phyloP scores from a whole-genome alignment of 495 filamentous ascomycete genomes.

The Tuber melanosporum region DNA sequence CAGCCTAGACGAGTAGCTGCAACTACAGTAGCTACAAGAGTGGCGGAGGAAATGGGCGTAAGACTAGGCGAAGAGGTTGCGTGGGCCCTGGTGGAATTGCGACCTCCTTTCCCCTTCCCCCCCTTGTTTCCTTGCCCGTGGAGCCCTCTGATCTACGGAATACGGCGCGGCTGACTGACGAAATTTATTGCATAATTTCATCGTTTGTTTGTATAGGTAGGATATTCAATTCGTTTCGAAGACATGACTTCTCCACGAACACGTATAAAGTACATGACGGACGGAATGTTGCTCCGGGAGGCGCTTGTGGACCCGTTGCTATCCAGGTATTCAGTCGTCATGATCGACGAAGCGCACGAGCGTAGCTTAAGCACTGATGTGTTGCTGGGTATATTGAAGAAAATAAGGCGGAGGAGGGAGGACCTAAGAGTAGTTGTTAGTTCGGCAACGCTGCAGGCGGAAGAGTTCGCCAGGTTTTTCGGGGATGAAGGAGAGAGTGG shows the following conservation, averaged over 20 bases:
- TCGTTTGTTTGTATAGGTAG: conserved; percentile 50
- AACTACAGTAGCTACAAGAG: conserved; percentile 80
- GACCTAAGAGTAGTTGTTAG: conserved; percentile 87
- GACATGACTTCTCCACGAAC: conserved; percentile 85
- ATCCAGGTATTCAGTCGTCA: conserved; percentile 90
- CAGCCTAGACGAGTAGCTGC: conserved; percentile 92
- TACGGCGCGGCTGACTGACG: neutral
- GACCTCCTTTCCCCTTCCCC: neutral
- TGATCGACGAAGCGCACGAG: conserved; percentile 98
- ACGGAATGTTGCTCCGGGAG: conserved; percentile 90
- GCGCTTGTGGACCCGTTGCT: conserved; percentile 87
- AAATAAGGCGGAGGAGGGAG: conserved; percentile 72
- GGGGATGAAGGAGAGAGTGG: conserved; percentile 47
- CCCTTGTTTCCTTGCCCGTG: neutral
- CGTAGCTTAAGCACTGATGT: conserved; percentile 91
- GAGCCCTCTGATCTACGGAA: neutral
- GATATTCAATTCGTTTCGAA: conserved; percentile 94
- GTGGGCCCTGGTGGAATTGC: conserved; percentile 15
- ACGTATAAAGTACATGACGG: conserved; percentile 91
- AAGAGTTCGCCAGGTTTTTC: conserved; percentile 83
- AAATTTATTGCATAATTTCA: neutral
- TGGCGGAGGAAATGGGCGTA: conserved; percentile 88
- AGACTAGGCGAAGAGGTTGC: conserved; percentile 72
- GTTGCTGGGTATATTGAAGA: conserved; percentile 88
- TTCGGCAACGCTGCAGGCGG: conserved; percentile 88